Base-by-base conservation (phyloP, 257 asterid genomes). In the Marsdenia floribunda region DNA sequence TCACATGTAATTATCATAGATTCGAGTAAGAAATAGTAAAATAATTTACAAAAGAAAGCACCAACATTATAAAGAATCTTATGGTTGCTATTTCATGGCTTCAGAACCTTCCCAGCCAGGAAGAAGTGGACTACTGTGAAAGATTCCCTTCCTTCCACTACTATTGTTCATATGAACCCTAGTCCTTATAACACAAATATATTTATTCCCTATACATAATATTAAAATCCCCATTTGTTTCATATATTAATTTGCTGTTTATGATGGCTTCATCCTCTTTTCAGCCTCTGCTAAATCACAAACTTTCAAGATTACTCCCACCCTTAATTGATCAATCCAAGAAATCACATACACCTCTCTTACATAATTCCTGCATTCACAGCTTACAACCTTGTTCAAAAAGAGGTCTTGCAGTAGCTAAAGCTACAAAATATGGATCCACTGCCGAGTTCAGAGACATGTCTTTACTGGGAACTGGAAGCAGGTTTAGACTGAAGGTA, bases 401-500 rank as follows among this genome's bases (percentile, higher is more conserved):
- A 55, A 21, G 71, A 73, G 70, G 37, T 0, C 21, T 19, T 5
- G 5, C 75, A 44, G n/a, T 21, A 65, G 46, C 26, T 59, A 59
- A 63, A 52, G 59, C 22, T 59, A 19, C 71, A 1, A 52, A 66
- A 3, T 74, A 59, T 57, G 44, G 73, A 12, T 24, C 54, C 53
- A 12, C n/a, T 61, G 26, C 73, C 49, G 26, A 57, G 64, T 74
- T 74, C 33, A 74, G 52, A 2, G 46, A 22, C 55, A 29, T 42
- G 58, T 50, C 58, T 55, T 74, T 70, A 49, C 38, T 75, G 71
- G 7, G 69, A 49, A 44, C 50, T 42, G 52, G 24, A 37, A 79
- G 47, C 42, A 73, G 54, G 65, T 59, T 73, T 68, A 47, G 79
- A 63, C 37, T 70, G 18, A 73, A 79, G 81, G 86, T 79, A 79